Evolutionary conservation across 2,329 filamentous ascomycete species (phyloP).

Genomic region (Colletotrichum somersetense): DNA sequence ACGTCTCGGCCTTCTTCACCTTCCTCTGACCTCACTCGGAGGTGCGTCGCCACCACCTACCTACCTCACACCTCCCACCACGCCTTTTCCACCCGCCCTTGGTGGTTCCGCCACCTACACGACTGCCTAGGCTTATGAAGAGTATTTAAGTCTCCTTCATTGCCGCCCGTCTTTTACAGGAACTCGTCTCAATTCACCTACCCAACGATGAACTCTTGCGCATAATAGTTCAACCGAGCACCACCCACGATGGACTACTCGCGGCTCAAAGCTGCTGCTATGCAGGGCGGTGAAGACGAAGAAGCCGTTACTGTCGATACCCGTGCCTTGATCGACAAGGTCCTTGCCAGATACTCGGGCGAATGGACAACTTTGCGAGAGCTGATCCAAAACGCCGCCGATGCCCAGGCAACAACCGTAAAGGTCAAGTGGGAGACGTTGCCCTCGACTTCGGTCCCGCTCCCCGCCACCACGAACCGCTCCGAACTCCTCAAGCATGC

Average conservation of each 20-base stretch:
- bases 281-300: slow-evolving; percentile 88
- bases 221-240: slow-evolving; percentile 14
- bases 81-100: neutral
- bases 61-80: neutral
- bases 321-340: slow-evolving; percentile 95
- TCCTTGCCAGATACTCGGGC: slow-evolving; percentile 93
- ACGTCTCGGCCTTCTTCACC: slow-evolving; percentile 26
- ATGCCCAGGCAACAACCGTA: slow-evolving; percentile 91
- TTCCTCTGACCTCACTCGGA: slow-evolving; percentile 15
- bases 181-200: neutral
- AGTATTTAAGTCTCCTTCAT: neutral
- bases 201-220: slow-evolving; percentile 25
- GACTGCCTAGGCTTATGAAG: neutral
- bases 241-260: slow-evolving; percentile 73
- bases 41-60: slow-evolving; percentile 25
- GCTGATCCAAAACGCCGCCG: slow-evolving; percentile 97
- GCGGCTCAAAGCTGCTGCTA: slow-evolving; percentile 85
- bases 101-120: neutral
- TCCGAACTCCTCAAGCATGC: slow-evolving; percentile 85
- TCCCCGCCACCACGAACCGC: slow-evolving; percentile 72
- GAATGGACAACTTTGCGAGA: slow-evolving; percentile 94
- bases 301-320: slow-evolving; percentile 99
- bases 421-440: slow-evolving; percentile 92
- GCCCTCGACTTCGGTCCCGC: slow-evolving; percentile 83
- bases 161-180: neutral